Evolutionary conservation across 2,329 filamentous ascomycete genomes (phyloP).

Genomic region (Xylaria sp.): DNA sequence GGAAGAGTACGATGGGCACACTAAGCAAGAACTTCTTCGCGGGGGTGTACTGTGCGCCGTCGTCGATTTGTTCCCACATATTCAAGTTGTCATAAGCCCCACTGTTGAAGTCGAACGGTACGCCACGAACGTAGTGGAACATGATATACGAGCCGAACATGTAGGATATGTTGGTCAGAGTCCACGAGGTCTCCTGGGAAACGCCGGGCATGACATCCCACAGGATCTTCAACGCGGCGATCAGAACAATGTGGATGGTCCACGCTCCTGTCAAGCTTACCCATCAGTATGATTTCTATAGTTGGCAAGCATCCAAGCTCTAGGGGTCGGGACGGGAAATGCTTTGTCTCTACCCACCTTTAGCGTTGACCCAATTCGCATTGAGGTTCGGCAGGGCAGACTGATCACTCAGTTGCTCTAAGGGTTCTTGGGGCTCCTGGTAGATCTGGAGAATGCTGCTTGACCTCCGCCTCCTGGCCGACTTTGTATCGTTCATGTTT

Average conservation of each 20-base stretch:
- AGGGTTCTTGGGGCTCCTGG: constrained; percentile 92
- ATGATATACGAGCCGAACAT: constrained; percentile 99
- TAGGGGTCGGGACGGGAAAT: constrained; percentile 3
- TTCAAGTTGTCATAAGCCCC: constrained; percentile 99
- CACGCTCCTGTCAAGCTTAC: constrained; percentile 74
- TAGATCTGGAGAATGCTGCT: constrained; percentile 93
- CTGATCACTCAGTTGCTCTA: constrained; percentile 98
- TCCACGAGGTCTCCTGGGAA: constrained; percentile 98
- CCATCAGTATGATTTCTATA: constrained; percentile 16
- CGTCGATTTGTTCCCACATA: constrained; percentile 99
- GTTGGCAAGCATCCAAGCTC: not conserved
- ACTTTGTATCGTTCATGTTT: constrained; percentile 64
- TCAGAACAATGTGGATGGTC: constrained; percentile 95
- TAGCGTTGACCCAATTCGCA: constrained; percentile 98
- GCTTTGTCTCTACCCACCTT: constrained; percentile 66
- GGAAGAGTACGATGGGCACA: constrained; percentile 91
- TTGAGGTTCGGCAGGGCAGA: constrained; percentile 93
- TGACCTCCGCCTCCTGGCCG: constrained; percentile 84
- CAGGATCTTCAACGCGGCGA: constrained; percentile 88
- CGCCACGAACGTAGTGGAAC: constrained; percentile 98
- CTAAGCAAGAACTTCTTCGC: constrained; percentile 97
- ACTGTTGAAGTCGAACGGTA: constrained; percentile 98
- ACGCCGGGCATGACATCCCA: constrained; percentile 96
- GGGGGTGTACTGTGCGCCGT: constrained; percentile 96
- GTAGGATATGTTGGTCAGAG: constrained; percentile 96